Conservation (phyloP, 129 eudicot species). For the Deinandra increscens region DNA sequence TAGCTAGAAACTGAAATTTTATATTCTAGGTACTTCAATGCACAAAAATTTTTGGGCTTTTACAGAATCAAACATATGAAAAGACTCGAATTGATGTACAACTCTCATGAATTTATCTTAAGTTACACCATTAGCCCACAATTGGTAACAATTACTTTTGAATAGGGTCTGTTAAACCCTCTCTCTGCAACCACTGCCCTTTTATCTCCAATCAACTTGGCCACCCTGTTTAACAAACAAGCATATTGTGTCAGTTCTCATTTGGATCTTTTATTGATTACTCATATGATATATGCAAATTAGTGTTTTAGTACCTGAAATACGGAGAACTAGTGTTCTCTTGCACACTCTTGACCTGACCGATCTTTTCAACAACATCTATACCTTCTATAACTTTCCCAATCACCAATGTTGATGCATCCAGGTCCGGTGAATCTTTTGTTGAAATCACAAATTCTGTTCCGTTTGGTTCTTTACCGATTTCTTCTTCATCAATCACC, state of each 20-base stretch:
- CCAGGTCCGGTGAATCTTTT: slow-evolving; percentile 82
- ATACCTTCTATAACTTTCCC: slow-evolving; percentile 85
- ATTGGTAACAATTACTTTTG: slow-evolving; percentile 75
- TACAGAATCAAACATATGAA: slow-evolving; percentile 8
- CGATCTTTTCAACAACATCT: slow-evolving; percentile 72
- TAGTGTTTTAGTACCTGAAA: slow-evolving; percentile 65
- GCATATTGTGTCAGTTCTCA: neutral
- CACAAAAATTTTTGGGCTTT: slow-evolving; percentile 18
- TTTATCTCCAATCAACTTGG: slow-evolving; percentile 94
- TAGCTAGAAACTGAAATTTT: slow-evolving; percentile 11
- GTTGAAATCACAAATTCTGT: slow-evolving; percentile 76
- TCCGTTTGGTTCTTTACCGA: slow-evolving; percentile 79
- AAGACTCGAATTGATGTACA: slow-evolving; percentile 25
- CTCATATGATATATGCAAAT: neutral
- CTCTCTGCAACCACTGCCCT: slow-evolving; percentile 96
- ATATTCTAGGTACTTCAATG: slow-evolving; percentile 14
- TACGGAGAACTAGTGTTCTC: slow-evolving; percentile 95
- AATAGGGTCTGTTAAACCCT: slow-evolving; percentile 92
- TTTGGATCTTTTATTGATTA: neutral
- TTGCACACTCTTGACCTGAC: slow-evolving; percentile 79
- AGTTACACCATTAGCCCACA: slow-evolving; percentile 63
- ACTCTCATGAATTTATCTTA: slow-evolving; percentile 17
- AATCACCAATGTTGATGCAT: slow-evolving; percentile 66
- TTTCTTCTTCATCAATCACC: slow-evolving; percentile 76
- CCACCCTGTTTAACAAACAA: slow-evolving; percentile 60